Evolutionary conservation across 352 stramenopile genomes (phyloP).

Genomic region (Globisporangium apiculatum): DNA sequence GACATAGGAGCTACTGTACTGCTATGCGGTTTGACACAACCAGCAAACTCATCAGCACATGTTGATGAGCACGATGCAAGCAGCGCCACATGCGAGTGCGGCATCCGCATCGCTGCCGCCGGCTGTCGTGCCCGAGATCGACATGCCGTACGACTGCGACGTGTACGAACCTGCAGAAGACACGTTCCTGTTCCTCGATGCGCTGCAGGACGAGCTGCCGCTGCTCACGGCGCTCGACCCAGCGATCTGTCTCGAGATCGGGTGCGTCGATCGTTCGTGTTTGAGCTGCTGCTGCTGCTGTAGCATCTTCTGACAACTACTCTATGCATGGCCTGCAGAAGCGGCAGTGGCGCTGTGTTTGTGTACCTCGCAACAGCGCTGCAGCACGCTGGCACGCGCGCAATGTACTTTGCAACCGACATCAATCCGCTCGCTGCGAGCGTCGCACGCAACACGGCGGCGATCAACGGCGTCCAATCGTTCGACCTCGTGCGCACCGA

Average conservation of each 20-base stretch:
- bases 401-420: constrained; percentile 85
- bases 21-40: no score
- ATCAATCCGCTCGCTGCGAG: constrained; percentile 88
- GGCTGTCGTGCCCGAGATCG: constrained; percentile 55
- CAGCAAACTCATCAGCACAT: no score
- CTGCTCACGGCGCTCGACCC: constrained; percentile 50
- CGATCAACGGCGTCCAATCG: constrained; percentile 63
- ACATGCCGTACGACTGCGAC: constrained; percentile 75
- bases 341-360: constrained; percentile 52
- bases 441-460: constrained; percentile 79
- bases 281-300: not conserved
- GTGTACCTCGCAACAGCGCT: constrained; percentile 75
- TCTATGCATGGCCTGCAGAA: not conserved
- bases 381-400: constrained; percentile 38
- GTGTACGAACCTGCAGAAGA: constrained; percentile 98
- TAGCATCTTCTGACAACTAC: not conserved
- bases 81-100: no score
- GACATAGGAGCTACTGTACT: no score
- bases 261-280: constrained; percentile 25
- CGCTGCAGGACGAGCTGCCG: constrained; percentile 84
- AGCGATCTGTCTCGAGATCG: constrained; percentile 85
- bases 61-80: no score
- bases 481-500: constrained; percentile 86
- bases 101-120: constrained; percentile 3
- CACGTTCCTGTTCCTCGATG: constrained; percentile 96